Base-by-base conservation (phyloP, 2,329 filamentous ascomycete species). In the Exophiala aquamarina region DNA sequence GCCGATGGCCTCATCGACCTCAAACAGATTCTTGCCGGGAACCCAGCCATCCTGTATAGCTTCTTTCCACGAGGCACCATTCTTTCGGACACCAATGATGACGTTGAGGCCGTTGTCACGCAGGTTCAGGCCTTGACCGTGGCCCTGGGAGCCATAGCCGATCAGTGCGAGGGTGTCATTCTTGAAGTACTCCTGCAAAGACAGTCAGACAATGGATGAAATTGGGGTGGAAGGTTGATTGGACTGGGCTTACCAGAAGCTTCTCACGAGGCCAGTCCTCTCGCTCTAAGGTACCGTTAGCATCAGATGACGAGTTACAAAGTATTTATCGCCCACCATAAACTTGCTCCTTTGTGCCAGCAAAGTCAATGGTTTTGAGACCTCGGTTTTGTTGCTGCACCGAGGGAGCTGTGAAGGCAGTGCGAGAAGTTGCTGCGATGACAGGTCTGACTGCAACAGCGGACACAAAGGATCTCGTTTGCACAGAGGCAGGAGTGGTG, bases 61-160 rank as follows among this genome's bases (percentile, higher is more conserved):
- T 73, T 98, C 93, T 77, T 95, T 90, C 93, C 93, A 98, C 63
- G 93, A 97, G 70, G 91, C 84, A 70, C 93, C 93, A 74, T 93
- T 86, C 86, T 97, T 97, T 69, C 93, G 88, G 69, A 98, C 93
- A 81, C 93, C 93, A 65, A 98, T 82, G 69, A 98, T 96, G 76
- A 98, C 93, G 74, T 97, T 97, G 63, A 98, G 83, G 71, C 93
- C 93, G 78, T 98, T 96, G 83, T 98, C 93, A 75, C 93, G 92
- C 71, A 98, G 87, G 84, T 98, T 98, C 58, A 98, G 89, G 72
- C 93, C 94, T 79, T 98, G 93, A 62, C 93, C 93, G 82, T 98
- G 93, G 66, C 93, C 93, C 79, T 96, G 91, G 58, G 91, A 96
- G 66, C 85, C 93, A 77, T 98, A 98, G 71, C 93, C 93, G 74